Evolutionary conservation across 1,139 yeast genomes (phyloP), one percentile per base, ranked within the genome.

Genomic region (Yamadazyma sp.): DNA sequence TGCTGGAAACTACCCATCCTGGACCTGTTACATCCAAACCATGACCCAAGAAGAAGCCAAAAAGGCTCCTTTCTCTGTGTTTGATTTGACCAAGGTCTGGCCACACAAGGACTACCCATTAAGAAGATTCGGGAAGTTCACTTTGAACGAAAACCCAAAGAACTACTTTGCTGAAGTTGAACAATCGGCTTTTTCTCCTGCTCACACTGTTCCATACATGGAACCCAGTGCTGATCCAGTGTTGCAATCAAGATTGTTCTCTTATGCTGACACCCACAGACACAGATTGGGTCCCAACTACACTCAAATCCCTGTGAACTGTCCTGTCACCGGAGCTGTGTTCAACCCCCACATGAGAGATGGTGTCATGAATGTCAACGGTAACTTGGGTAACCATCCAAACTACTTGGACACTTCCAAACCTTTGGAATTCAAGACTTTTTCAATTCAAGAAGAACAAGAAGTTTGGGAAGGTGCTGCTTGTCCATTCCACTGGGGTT

Each of bases 381-480:
- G 89, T 43, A 91, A 91, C 76, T 78, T 85, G 62, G 97, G 97
- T 38, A 62, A 80, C 42, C 77, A 79, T 55, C 96, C 97, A 59
- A 89, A 88, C 68, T 85, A 85, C 64, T 70, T 81, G 52, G 81
- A 83, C 39, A 70, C 83, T 29, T 62, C 68, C 52, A 65, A 76
- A 67, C 83, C 86, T 43, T 52, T 80, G 55, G 73, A 73, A 54
- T 77, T 80, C 64, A 65, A 61, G 55, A 52, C 56, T 43, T 66
- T 58, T 52, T 50, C 57, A 34, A 54, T 68, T 41, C 79, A 74
- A 61, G 75, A 76, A 58, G 79, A 78, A 48, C 96, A 88, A 64
- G 97, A 91, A 69, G 75, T 78, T 47, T 89, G 96, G 91, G 68
- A 74, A 43, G 97, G 97, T 46, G 82, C 94, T 48, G 96, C 95